A percentile compares a stretch with the other conserved stretches of the same genome.
phyloP scores from a whole-genome alignment of 2,329 filamentous ascomycete genomes.

The Pseudocercospora musae region DNA sequence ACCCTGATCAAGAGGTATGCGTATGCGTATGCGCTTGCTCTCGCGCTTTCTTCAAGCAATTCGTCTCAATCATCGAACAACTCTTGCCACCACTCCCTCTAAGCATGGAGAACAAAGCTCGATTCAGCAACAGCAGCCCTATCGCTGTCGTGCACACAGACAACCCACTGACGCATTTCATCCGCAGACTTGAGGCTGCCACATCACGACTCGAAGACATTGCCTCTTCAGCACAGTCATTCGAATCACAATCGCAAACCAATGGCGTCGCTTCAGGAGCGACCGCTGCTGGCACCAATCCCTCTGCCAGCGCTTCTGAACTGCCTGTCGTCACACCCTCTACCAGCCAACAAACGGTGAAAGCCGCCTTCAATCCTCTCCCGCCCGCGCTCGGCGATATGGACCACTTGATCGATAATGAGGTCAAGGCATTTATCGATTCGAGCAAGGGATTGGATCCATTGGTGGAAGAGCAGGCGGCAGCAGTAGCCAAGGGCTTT shows the following conservation, averaged over 20 bases:
- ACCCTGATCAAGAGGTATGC: conserved; percentile 92
- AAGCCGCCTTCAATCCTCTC: conserved; percentile 47
- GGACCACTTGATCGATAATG: conserved; percentile 69
- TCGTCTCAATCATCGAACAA: neutral
- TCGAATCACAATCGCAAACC: conserved; percentile 43
- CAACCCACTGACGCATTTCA: conserved; percentile 48
- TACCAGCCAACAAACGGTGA: conserved; percentile 29
- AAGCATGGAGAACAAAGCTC: conserved; percentile 16
- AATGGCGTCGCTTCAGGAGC: conserved; percentile 17
- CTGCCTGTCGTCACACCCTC: conserved; percentile 23
- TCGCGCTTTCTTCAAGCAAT: neutral
- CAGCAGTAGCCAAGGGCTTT: conserved; percentile 64
- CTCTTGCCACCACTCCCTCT: neutral
- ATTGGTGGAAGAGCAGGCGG: conserved; percentile 63
- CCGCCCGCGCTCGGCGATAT: conserved; percentile 84
- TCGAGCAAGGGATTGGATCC: conserved; percentile 76
- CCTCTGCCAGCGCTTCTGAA: conserved; percentile 36
- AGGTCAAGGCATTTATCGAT: conserved; percentile 74
- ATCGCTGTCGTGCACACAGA: conserved; percentile 24
- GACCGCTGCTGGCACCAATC: conserved; percentile 14
- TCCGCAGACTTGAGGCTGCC: conserved; percentile 84
- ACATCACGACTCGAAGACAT: conserved; percentile 96
- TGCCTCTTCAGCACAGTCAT: conserved; percentile 64
- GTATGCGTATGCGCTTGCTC: conserved; percentile 47
- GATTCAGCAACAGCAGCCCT: conserved; percentile 17